Evolutionary conservation across 805 yeast genomes (phyloP).

Genomic region (Candida maris): DNA sequence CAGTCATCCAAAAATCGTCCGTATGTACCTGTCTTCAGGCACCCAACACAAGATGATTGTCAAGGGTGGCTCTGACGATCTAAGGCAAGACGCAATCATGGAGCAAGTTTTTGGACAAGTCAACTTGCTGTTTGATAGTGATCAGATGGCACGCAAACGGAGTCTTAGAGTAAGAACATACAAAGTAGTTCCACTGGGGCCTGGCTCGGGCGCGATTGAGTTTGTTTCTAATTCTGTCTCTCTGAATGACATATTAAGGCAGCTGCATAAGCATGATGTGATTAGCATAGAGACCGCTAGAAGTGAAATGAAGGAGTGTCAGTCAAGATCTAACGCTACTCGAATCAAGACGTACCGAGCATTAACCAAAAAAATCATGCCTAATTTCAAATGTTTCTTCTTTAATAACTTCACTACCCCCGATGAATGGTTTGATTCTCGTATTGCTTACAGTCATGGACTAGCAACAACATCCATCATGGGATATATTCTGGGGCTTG

Average conservation of each 20-base stretch:
- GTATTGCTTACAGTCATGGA: constrained; percentile 67
- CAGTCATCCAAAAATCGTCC: constrained; percentile 80
- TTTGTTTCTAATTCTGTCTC: constrained; percentile 79
- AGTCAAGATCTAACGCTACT: constrained; percentile 39
- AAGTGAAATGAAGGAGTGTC: constrained; percentile 55
- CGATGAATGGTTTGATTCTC: constrained; percentile 67
- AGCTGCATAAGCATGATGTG: constrained; percentile 55
- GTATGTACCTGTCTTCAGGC: constrained; percentile 57
- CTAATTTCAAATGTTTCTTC: constrained; percentile 71
- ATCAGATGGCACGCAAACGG: constrained; percentile 55
- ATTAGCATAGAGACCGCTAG: constrained; percentile 58
- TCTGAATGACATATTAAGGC: constrained; percentile 61
- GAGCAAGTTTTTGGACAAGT: constrained; percentile 93
- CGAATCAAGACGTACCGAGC: constrained; percentile 44
- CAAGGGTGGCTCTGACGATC: constrained; percentile 87
- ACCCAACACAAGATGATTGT: constrained; percentile 53
- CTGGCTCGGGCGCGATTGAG: constrained; percentile 83
- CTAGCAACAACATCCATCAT: constrained; percentile 82
- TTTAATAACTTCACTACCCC: constrained; percentile 62
- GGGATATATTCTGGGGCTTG: constrained; percentile 86
- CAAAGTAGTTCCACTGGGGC: constrained; percentile 86
- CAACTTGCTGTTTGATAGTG: constrained; percentile 55
- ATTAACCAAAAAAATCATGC: constrained; percentile 51
- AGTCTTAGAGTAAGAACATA: constrained; percentile 71
- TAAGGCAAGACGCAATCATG: constrained; percentile 96